A percentile compares a stretch with the other conserved stretches of the same genome.
Evolutionary conservation across 768 basidiomycete genomes (phyloP).

Genomic region (Macrolepiota albuminosa): DNA sequence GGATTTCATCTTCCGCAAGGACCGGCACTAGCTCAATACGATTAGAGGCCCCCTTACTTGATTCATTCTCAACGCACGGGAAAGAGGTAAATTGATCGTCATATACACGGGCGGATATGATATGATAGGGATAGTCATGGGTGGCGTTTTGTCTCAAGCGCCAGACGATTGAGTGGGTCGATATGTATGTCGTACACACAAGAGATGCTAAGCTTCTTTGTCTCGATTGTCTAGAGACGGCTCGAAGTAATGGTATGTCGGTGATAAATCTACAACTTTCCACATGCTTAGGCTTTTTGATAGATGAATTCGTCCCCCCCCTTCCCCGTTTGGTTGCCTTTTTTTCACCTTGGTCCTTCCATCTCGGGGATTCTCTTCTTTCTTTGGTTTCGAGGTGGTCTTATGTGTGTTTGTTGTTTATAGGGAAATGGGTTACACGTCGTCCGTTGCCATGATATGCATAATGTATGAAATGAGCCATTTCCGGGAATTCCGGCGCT

Average conservation of each 20-base stretch:
- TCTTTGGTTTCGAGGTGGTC: no score
- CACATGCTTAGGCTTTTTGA: background rate
- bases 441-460: no score
- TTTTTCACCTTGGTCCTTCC: no score
- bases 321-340: no score
- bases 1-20: background rate
- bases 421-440: no score
- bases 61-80: background rate
- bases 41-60: background rate
- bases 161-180: background rate
- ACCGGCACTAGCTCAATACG: background rate
- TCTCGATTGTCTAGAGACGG: background rate
- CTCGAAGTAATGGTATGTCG: background rate
- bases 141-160: background rate
- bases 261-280: no score
- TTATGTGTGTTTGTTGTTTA: no score
- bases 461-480: no score
- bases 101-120: background rate
- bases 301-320: background rate
- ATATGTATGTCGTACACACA: background rate
- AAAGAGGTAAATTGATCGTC: background rate
- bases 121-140: background rate
- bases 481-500: no score
- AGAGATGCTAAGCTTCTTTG: background rate
- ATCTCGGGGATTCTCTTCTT: no score